These are phyloP conservation scores for Coffea eugenioides DNA, from an alignment of 257 asterid genomes.

Conservation along the genomic window DNA sequence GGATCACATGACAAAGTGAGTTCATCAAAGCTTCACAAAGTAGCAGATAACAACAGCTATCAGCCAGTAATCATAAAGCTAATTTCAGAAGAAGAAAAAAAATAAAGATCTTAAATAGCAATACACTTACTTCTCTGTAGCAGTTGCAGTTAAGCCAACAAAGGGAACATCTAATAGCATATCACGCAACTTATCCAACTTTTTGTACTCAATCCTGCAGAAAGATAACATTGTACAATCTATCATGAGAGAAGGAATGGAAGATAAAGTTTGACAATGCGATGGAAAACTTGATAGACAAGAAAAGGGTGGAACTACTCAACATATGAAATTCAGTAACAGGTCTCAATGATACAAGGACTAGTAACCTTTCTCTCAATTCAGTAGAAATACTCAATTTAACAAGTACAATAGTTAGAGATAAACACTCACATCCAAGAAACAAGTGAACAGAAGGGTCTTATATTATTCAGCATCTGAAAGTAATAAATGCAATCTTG, in stretches of 20 bases:
- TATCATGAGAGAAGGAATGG: neutral
- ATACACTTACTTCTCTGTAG: constrained; percentile 76
- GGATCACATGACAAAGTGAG: constrained; percentile 20
- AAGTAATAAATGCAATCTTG: neutral
- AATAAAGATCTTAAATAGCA: constrained; percentile 4
- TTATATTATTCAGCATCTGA: neutral
- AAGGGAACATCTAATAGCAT: constrained; percentile 69
- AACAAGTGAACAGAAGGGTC: neutral
- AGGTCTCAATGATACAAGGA: neutral
- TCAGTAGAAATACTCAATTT: neutral
- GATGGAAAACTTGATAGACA: neutral
- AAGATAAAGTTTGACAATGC: neutral
- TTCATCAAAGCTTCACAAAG: constrained; percentile 17
- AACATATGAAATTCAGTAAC: constrained; percentile 1
- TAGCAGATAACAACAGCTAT: neutral
- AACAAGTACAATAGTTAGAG: neutral
- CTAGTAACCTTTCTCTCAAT: neutral
- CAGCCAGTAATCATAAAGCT: neutral
- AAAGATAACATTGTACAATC: constrained; percentile 5
- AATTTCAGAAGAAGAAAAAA: neutral
- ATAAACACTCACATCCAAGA: neutral
- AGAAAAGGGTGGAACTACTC: neutral
- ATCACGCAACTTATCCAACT: constrained; percentile 70
- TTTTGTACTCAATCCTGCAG: constrained; percentile 84
- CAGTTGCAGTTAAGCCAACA: constrained; percentile 93